Percentiles rank a stretch among this genome's conserved stretches.
These are phyloP conservation scores for Pseudofabraea citricarpa DNA, from an alignment of 2,329 filamentous ascomycete genomes.

Conservation along the genomic window DNA sequence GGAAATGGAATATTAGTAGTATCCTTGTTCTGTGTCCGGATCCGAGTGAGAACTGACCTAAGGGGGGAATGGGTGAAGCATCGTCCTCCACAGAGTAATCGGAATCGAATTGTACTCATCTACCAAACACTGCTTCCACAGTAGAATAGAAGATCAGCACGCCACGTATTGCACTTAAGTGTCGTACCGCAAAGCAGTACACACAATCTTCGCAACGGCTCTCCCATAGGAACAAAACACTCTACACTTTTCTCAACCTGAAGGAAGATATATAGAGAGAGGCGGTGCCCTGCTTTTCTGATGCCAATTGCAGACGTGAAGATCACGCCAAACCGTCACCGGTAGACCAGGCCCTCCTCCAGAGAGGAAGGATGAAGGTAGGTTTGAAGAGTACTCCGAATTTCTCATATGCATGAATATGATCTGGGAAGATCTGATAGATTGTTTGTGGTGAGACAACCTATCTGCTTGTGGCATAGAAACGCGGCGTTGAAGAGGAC, in stretches of 20 bases:
- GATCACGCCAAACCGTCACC: conserved; percentile 81
- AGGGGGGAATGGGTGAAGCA: conserved; percentile 23
- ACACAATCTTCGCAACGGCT: conserved; percentile 93
- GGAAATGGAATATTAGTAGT: conserved; percentile 29
- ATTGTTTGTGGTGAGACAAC: conserved; percentile 24
- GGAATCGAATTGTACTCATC: conserved; percentile 33
- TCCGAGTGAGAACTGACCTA: conserved; percentile 6
- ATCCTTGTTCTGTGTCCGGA: conserved; percentile 17
- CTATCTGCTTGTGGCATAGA: conserved; percentile 84
- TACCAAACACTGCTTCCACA: conserved; percentile 11
- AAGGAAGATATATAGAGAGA: conserved; percentile 25
- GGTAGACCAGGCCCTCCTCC: conserved; percentile 56
- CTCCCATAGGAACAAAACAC: conserved; percentile 69
- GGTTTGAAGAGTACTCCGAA: conserved; percentile 92
- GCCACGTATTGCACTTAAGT: conserved; percentile 97
- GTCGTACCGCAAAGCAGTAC: conserved; percentile 50
- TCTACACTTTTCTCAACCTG: conserved; percentile 29
- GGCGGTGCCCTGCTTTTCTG: conserved; percentile 72
- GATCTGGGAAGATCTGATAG: conserved; percentile 21
- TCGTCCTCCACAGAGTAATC: conserved; percentile 29
- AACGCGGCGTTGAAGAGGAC: conserved; percentile 90
- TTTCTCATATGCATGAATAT: conserved; percentile 79
- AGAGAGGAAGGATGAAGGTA: conserved; percentile 39
- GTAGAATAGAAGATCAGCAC: conserved; percentile 40
- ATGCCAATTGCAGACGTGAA: conserved; percentile 81